These are phyloP conservation scores for Diaporthe destruens DNA, from an alignment of 2,329 filamentous ascomycete species.

Conservation along the genomic window DNA sequence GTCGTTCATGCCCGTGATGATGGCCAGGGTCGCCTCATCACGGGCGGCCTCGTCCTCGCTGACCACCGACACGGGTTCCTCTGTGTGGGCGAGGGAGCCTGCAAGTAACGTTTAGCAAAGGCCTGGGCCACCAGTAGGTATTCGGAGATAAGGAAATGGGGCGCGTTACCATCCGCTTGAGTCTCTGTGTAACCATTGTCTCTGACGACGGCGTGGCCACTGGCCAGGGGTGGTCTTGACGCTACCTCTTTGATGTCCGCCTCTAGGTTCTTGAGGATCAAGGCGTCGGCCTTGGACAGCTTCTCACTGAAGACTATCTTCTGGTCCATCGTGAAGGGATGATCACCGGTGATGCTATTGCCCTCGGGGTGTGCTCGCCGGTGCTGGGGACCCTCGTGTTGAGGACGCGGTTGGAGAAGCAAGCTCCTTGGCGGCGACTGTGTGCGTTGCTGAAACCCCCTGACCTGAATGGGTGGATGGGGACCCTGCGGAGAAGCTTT, in stretches of 20 bases:
- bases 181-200: constrained; percentile 32
- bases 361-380: neutral
- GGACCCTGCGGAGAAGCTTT: constrained; percentile 16
- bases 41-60: constrained; percentile 41
- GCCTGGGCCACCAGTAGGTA: neutral
- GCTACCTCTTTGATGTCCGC: constrained; percentile 52
- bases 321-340: constrained; percentile 45
- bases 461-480: neutral
- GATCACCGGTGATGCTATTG: neutral
- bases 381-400: neutral
- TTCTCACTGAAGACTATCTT: constrained; percentile 55
- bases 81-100: constrained; percentile 31
- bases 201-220: constrained; percentile 23
- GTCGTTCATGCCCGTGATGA: constrained; percentile 58
- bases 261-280: constrained; percentile 56
- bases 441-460: constrained; percentile 10
- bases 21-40: constrained; percentile 51
- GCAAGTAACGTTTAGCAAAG: constrained; percentile 32
- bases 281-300: constrained; percentile 56
- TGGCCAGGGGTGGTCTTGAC: constrained; percentile 40
- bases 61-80: constrained; percentile 34
- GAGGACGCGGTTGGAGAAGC: constrained; percentile 20
- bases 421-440: constrained; percentile 5
- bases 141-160: neutral
- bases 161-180: constrained; percentile 34